phyloP scores from a whole-genome alignment of 768 basidiomycete species.

The Asterophora lycoperdoides region DNA sequence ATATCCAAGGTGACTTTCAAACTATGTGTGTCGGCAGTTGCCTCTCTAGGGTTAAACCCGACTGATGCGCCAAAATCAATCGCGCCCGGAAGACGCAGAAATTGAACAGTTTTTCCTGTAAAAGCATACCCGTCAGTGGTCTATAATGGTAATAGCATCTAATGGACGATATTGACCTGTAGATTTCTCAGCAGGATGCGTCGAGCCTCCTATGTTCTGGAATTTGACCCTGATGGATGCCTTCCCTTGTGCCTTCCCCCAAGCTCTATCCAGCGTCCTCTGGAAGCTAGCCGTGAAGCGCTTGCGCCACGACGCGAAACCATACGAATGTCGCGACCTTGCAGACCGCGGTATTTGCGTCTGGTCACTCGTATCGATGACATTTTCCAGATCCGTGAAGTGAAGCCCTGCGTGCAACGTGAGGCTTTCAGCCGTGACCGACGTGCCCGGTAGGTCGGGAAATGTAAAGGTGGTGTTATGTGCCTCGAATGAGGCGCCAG shows the following conservation, averaged over 20 bases:
- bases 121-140: slow-evolving; percentile 1
- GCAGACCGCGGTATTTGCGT: slow-evolving; percentile 18
- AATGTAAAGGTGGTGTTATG: slow-evolving; percentile 51
- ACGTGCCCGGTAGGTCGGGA: slow-evolving; percentile 45
- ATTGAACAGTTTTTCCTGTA: slow-evolving; percentile 26
- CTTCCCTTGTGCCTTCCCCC: slow-evolving; percentile 59
- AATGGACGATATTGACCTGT: slow-evolving; percentile 26
- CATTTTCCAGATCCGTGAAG: slow-evolving; percentile 47
- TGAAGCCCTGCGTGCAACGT: slow-evolving; percentile 50
- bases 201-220: slow-evolving; percentile 42
- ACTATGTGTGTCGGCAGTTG: slow-evolving; percentile 50
- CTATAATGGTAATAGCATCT: background rate
- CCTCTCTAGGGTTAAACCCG: slow-evolving; percentile 55
- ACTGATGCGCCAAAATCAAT: slow-evolving; percentile 45
- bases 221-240: slow-evolving; percentile 48
- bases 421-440: slow-evolving; percentile 47
- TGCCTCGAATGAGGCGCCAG: slow-evolving; percentile 64
- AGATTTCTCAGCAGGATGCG: slow-evolving; percentile 15
- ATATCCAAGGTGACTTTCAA: slow-evolving; percentile 42
- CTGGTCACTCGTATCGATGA: slow-evolving; percentile 19
- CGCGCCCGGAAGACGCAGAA: slow-evolving; percentile 43
- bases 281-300: slow-evolving; percentile 56
- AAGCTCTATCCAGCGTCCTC: slow-evolving; percentile 64
- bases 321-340: slow-evolving; percentile 30
- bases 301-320: slow-evolving; percentile 62